These are phyloP conservation scores for Pleurotus sapidus DNA, from an alignment of 768 basidiomycete genomes.

Conservation along the genomic window DNA sequence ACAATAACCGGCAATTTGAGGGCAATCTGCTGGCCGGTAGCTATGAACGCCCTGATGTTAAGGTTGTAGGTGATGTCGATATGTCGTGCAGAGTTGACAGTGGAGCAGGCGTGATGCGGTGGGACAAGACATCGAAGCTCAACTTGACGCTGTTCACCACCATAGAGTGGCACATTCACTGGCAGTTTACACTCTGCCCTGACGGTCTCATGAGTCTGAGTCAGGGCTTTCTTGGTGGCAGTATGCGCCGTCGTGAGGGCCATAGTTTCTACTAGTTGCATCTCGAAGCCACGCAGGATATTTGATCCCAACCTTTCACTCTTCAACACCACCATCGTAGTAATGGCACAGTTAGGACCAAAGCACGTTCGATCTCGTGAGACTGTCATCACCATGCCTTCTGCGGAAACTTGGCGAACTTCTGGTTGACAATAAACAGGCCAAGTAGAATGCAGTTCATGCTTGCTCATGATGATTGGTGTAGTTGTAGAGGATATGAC, in stretches of 20 bases:
- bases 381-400: constrained; percentile 73
- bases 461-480: constrained; percentile 84
- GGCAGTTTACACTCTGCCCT: constrained; percentile 73
- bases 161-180: constrained; percentile 71
- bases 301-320: constrained; percentile 67
- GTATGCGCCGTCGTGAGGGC: constrained; percentile 63
- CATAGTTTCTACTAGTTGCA: constrained; percentile 75
- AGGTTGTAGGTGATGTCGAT: constrained; percentile 85
- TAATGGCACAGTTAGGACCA: constrained; percentile 81
- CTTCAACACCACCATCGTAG: constrained; percentile 67
- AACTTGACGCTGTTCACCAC: constrained; percentile 65
- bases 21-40: constrained; percentile 56
- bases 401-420: constrained; percentile 58
- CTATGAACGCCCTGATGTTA: constrained; percentile 74
- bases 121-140: constrained; percentile 74
- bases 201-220: constrained; percentile 49
- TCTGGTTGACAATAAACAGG: constrained; percentile 84
- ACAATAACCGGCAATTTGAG: constrained; percentile 80
- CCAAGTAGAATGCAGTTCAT: constrained; percentile 92
- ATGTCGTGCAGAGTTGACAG: constrained; percentile 77
- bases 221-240: constrained; percentile 54
- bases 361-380: constrained; percentile 78
- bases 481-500: constrained; percentile 65
- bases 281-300: constrained; percentile 81
- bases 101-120: constrained; percentile 72